Evolutionary conservation across 2,329 filamentous ascomycete species (phyloP).

Genomic region (Penicillium nordicum): DNA sequence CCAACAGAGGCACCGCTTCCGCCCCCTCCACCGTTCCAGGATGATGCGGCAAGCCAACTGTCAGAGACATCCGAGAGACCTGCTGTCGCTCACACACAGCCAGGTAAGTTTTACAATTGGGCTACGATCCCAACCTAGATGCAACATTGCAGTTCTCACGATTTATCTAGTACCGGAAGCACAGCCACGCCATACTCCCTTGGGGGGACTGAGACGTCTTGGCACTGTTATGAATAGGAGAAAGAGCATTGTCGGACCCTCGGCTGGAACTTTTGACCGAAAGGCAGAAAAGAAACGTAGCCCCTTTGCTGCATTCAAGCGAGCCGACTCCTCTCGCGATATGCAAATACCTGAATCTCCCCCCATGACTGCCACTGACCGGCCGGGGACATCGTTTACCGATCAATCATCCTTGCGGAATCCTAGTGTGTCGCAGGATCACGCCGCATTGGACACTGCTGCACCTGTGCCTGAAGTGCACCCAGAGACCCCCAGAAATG

Average conservation of each 20-base stretch:
- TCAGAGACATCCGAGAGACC: conserved; percentile 47
- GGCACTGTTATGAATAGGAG: conserved; percentile 49
- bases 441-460: conserved; percentile 17
- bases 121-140: background rate
- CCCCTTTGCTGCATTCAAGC: conserved; percentile 43
- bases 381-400: conserved; percentile 32
- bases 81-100: conserved; percentile 28
- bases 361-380: conserved; percentile 26
- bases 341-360: conserved; percentile 38
- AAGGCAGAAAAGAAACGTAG: conserved; percentile 43
- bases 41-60: conserved; percentile 56
- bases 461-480: conserved; percentile 22
- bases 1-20: conserved; percentile 30
- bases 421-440: conserved; percentile 28
- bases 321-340: conserved; percentile 39
- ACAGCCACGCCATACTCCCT: conserved; percentile 39
- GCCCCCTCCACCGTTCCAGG: conserved; percentile 42
- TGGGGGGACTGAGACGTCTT: conserved; percentile 46
- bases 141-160: background rate
- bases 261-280: conserved; percentile 25
- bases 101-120: conserved; percentile 30
- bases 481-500: conserved; percentile 28
- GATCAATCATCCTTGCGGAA: conserved; percentile 27
- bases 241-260: conserved; percentile 42
- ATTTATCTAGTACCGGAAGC: conserved; percentile 27